These are phyloP conservation scores for Neofusicoccum kwambonambiense DNA, from an alignment of 2,329 filamentous ascomycete species.

Conservation along the genomic window DNA sequence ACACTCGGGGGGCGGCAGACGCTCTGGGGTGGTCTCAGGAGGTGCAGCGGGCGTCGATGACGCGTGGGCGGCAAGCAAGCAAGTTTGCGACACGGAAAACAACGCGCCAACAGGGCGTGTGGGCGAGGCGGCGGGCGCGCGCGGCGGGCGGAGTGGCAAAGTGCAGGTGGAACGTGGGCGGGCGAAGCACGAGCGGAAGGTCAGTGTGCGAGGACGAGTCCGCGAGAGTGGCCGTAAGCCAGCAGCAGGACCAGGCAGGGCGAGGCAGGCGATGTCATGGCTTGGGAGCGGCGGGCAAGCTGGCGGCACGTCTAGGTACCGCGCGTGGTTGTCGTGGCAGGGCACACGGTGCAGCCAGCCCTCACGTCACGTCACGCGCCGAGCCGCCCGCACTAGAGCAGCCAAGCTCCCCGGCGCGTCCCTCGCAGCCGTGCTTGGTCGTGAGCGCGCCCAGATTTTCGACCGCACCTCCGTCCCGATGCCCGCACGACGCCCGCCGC, in stretches of 20 bases:
- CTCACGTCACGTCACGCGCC: not conserved
- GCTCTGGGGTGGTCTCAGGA: not conserved
- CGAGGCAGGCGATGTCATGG: not conserved
- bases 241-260: not conserved
- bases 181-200: not conserved
- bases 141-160: not conserved
- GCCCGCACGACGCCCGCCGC: slow-evolving; percentile 30
- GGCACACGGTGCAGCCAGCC: not conserved
- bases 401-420: not conserved
- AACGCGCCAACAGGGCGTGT: not conserved
- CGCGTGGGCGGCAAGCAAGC: not conserved
- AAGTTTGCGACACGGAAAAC: not conserved
- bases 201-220: not conserved
- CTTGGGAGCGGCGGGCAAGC: not conserved
- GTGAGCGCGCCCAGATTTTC: not conserved
- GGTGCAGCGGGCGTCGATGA: not conserved
- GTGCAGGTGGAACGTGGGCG: not conserved
- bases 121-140: not conserved
- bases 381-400: not conserved
- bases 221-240: not conserved
- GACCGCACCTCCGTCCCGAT: slow-evolving; percentile 26
- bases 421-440: not conserved
- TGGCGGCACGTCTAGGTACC: not conserved
- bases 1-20: not conserved
- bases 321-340: slow-evolving; percentile 3